Base-by-base conservation (phyloP, 805 yeast species). In the Pichia deserticola region DNA sequence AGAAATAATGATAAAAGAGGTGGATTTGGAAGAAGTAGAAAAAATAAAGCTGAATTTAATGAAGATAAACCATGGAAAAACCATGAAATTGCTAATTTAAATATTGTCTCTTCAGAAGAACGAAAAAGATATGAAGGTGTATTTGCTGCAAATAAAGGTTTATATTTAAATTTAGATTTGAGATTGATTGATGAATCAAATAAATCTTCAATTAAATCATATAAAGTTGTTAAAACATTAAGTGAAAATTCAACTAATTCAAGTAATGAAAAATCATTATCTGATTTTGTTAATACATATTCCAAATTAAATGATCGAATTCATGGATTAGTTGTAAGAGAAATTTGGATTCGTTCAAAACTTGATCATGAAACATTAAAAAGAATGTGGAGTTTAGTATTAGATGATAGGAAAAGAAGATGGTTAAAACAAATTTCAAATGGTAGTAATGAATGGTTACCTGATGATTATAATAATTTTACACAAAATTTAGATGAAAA, bases 61-160 rank as follows among this genome's bases (percentile, higher is more conserved):
- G 95, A 85, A 59, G 87, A 86, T 52, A 89, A 89, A 65, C 98
- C 98, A 0, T 89, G 97, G 97, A 89, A 90, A 59, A 82, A 84
- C 59, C 97, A 89, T 65, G 72, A 71, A 33, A 86, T 80, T 52
- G 44, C 29, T 1, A 41, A 29, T 35, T 25, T 51, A n/a, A 49
- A 54, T 40, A 36, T 45, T 5, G 48, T 54, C 25, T 34, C 71
- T 3, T 81, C 78, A 42, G 75, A 71, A 41, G 98, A 93, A 63
- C 75, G 87, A 51, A 89, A 89, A 62, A 68, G 98, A 37, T 93
- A 92, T 65, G 97, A 90, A 65, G 95, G 95, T 29, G 77, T 93
- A 13, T 93, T 96, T 96, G 95, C 85, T 0, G 81, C 96, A 35
- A 93, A 93, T 62, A 80, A 79, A 54, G 95, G 93, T 3, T 60